phyloP scores from a whole-genome alignment of 768 basidiomycete genomes.

The Cubamyces sp. region DNA sequence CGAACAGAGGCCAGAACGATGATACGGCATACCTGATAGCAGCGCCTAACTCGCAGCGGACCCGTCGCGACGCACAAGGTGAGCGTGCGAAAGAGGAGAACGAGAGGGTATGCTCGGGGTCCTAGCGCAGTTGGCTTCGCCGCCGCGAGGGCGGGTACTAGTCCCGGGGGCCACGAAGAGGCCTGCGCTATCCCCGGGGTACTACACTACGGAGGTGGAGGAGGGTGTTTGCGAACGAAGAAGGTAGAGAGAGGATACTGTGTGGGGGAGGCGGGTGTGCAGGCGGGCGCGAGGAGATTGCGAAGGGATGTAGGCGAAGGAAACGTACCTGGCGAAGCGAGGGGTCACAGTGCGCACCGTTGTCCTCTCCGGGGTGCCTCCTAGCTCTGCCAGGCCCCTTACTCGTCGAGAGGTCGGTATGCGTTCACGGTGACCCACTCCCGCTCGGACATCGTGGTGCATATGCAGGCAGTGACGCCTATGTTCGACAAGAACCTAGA shows the following conservation, averaged over 20 bases:
- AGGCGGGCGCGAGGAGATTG: not conserved
- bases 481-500: no score
- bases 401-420: no score
- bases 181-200: constrained; percentile 7
- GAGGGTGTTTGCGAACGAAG: not conserved
- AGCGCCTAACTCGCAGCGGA: not conserved
- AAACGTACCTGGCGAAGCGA: no score
- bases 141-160: constrained; percentile 11
- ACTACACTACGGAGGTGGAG: not conserved
- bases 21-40: not conserved
- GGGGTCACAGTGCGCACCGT: no score
- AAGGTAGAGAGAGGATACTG: not conserved
- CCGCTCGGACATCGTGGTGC: no score
- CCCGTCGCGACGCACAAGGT: not conserved
- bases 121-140: constrained; percentile 18
- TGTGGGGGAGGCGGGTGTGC: not conserved
- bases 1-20: no score
- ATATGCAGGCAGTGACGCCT: no score
- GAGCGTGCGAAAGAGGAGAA: not conserved
- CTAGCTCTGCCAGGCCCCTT: no score
- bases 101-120: not conserved
- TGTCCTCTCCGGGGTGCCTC: no score
- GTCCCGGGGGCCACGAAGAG: constrained; percentile 11
- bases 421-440: no score
- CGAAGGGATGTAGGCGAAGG: not conserved